These are phyloP conservation scores for Lodderomyces parapsilosis DNA, from an alignment of 1,139 yeast genomes.

Conservation along the genomic window DNA sequence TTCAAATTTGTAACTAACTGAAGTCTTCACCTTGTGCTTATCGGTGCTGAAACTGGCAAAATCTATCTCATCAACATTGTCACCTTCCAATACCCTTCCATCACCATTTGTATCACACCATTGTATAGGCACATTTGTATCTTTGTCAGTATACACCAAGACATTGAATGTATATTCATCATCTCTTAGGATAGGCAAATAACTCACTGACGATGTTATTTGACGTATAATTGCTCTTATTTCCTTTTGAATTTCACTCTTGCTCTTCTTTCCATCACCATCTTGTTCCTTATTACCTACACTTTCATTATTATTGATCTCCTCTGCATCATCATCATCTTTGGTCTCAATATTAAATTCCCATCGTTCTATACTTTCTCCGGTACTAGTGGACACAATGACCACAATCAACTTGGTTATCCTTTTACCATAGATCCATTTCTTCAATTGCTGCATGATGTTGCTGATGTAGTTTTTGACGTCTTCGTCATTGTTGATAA, in stretches of 20 bases:
- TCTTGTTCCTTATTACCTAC: conserved; percentile 3
- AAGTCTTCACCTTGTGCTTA: conserved; percentile 70
- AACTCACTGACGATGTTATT: conserved; percentile 84
- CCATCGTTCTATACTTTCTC: conserved; percentile 82
- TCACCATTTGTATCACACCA: conserved; percentile 79
- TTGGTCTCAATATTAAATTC: conserved; percentile 65
- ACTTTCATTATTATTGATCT: background rate
- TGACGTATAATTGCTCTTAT: conserved; percentile 86
- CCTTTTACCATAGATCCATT: conserved; percentile 76
- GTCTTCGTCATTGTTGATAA: conserved; percentile 75
- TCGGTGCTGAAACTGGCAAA: conserved; percentile 69
- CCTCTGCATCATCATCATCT: conserved; percentile 10
- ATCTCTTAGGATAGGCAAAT: conserved; percentile 70
- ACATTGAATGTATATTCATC: conserved; percentile 81
- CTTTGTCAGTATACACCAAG: conserved; percentile 77
- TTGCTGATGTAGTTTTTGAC: conserved; percentile 66
- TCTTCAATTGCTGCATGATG: conserved; percentile 74
- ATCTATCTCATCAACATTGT: conserved; percentile 63
- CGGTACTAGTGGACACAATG: conserved; percentile 64
- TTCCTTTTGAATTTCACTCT: conserved; percentile 62
- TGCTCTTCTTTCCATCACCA: conserved; percentile 26
- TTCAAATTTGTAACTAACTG: conserved; percentile 61
- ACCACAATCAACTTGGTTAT: conserved; percentile 71
- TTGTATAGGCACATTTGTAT: conserved; percentile 63
- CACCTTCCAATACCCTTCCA: conserved; percentile 53